phyloP scores from a whole-genome alignment of 257 asterid species.

The Salvia miltiorrhiza region DNA sequence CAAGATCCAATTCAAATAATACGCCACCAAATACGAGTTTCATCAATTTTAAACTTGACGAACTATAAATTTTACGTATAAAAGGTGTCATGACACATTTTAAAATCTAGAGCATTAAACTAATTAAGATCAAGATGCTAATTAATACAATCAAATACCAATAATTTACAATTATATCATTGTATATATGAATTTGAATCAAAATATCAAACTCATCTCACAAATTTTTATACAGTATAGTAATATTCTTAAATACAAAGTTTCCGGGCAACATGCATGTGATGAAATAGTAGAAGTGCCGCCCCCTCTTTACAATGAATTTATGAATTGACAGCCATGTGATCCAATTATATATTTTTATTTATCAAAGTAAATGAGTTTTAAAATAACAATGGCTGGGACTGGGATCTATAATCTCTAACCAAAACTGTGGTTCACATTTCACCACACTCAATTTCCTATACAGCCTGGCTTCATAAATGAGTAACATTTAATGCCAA shows the following conservation, averaged over 20 bases:
- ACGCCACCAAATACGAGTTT: no score
- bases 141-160: no score
- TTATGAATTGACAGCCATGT: constrained; percentile 31
- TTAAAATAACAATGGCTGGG: not conserved
- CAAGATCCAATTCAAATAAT: no score
- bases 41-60: no score
- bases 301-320: constrained; percentile 13
- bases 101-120: no score
- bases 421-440: constrained; percentile 27
- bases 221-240: no score
- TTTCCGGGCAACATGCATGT: not conserved
- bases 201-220: no score
- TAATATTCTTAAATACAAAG: not conserved
- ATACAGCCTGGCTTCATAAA: constrained; percentile 44
- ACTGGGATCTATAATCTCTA: constrained; percentile 13
- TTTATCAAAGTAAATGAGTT: constrained; percentile 26
- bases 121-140: no score
- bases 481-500: constrained; percentile 29
- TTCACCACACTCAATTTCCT: constrained; percentile 16
- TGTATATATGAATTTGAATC: no score
- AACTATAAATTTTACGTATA: no score
- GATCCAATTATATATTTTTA: constrained; percentile 30
- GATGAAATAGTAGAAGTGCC: constrained; percentile 7
- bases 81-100: no score
- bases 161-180: no score